Conservation (phyloP, 768 basidiomycete species). For the Russula brevipes region DNA sequence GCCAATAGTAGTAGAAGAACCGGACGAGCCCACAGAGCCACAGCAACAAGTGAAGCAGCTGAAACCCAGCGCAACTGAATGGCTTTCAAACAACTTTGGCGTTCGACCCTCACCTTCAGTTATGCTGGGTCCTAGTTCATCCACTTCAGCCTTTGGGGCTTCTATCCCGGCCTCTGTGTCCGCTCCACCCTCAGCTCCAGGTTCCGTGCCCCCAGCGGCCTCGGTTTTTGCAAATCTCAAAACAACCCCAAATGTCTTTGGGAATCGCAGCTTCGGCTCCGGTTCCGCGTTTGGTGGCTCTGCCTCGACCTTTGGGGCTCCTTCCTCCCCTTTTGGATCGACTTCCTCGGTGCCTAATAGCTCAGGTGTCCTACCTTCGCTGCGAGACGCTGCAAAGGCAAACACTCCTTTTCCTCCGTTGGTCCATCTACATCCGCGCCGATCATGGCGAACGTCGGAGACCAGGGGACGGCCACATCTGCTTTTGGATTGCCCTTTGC, state of each 20-base stretch:
- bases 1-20: conserved; percentile 3
- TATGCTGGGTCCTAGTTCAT: conserved; percentile 18
- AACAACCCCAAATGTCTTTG: conserved; percentile 35
- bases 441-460: neutral
- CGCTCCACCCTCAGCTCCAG: conserved; percentile 4
- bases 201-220: conserved; percentile 5
- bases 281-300: conserved; percentile 24
- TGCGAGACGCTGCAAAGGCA: neutral
- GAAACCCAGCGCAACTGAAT: conserved; percentile 33
- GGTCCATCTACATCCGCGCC: conserved; percentile 10
- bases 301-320: conserved; percentile 24
- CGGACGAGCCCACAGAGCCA: conserved; percentile 7
- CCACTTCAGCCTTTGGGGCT: conserved; percentile 27
- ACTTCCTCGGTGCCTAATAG: neutral
- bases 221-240: conserved; percentile 35
- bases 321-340: conserved; percentile 10
- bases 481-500: conserved; percentile 9
- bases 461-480: neutral
- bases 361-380: neutral
- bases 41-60: conserved; percentile 20
- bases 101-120: conserved; percentile 27
- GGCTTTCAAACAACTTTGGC: conserved; percentile 34
- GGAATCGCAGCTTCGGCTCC: conserved; percentile 23
- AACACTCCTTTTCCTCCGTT: conserved; percentile 5
- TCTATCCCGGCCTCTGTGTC: conserved; percentile 22